Base-by-base conservation (phyloP, 495 filamentous ascomycete genomes). In the Achaetomiella virescens region DNA sequence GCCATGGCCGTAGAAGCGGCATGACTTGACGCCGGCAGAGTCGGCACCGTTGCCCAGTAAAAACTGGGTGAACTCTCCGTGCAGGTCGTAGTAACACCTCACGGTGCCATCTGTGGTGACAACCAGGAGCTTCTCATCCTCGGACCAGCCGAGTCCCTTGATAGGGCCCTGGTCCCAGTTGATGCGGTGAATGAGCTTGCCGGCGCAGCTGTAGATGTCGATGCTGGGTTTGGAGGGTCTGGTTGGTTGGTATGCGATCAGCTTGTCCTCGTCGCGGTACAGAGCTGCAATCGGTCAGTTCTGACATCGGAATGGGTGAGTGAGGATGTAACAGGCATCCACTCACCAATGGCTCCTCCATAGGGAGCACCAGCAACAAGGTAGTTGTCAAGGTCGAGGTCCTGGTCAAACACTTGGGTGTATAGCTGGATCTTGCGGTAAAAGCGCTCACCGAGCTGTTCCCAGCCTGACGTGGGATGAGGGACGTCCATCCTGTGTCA, bases 391-490 rank as follows among this genome's bases (percentile, higher is more conserved):
- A 98, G 79, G 74, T 98, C 91, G 52, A 96, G 78, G 63, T 96
- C 90, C 58, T 87, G 83, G 66, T 91, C 87, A 72, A 97, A 97
- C 61, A 98, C 79, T 58, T 83, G 86, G 54, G 90, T 90, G 76
- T 97, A 98, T 35, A 96, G 79, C 70, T 90, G 86, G 25, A 88
- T 84, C 73, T 93, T 97, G 67, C 92, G 87, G 75, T 97, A 98
- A 72, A 93, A 98, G 59, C 81, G 84, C 62, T 93, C 88, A 49
- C 89, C 93, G 48, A 97, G 80, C 66, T 81, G 85, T 75, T 95
- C 90, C 93, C 93, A 98, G 66, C 90, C 88, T 61, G 90, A 85
- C 41, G 90, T 91, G 51, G 93, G 90, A 73, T 86, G 70, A 61
- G 71, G 67, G 53, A 70, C 58, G 55, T 77, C 76, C 76, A 78